Base-by-base conservation (phyloP, 2,329 filamentous ascomycete genomes). In the Aureobasidium sp. region DNA sequence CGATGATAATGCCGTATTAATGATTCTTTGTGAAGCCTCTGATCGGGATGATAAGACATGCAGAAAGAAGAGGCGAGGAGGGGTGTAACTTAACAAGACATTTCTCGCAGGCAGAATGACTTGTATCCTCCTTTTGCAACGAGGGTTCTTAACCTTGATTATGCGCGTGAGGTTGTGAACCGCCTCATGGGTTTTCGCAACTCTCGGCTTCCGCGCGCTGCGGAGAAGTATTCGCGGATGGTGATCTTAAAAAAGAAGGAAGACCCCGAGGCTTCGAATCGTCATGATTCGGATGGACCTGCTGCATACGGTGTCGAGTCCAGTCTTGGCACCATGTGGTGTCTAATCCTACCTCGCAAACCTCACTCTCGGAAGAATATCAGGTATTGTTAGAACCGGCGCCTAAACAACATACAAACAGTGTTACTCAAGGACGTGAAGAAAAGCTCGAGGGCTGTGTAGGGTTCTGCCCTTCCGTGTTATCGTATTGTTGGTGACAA, bases 241-340 rank as follows among this genome's bases (percentile, higher is more conserved):
- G 17, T 24, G 33, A 37, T 11, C 11, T 37, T 19, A 39, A 58
- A 58, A 58, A 58, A 48, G 31, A 48, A 47, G 7, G 17, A n/a
- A n/a, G n/a, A n/a, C n/a, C 15, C 45, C 45, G 45, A 48, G 42
- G 54, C 54, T 58, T 60, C 57, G 22, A 49, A 27, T 33, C 57
- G 57, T 60, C 57, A 60, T 60, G 33, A 33, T 33, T 14, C 57
- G 57, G 45, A n/a, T 60, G 31, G 24, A 60, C 57, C 24, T 60
- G 29, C 57, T 45, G 35, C 24, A 40, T 49, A 8, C 33, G 35
- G 57, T 29, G 27, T 58, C 54, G 53, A 57, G 53, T 58, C 54
- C 24, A 29, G 17, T 5, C 54, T 58, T 58, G 54, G 54, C 54
- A 37, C 15, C 39, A 33, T 14, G 14, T 40, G 50, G 33, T 53